Evolutionary conservation across 306 rosid species (phyloP).

Genomic region (Parietaria judaica): DNA sequence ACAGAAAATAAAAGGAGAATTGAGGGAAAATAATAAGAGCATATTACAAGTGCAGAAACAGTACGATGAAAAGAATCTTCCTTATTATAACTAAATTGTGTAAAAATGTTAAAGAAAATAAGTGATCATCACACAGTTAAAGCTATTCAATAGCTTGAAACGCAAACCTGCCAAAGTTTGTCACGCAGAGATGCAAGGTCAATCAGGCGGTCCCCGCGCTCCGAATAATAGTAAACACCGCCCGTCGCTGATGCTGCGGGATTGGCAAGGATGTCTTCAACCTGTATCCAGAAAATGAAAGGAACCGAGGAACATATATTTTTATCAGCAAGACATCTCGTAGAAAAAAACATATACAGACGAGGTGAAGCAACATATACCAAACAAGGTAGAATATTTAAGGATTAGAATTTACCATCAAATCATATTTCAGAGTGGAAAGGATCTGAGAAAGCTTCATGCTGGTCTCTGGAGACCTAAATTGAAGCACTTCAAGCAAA

Average conservation of each 20-base stretch:
- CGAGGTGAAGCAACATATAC: neutral
- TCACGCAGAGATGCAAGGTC: constrained; percentile 76
- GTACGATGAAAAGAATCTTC: too few species aligned
- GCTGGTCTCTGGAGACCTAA: constrained; percentile 71
- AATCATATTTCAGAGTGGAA: constrained; percentile 52
- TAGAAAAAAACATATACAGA: neutral
- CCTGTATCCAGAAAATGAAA: constrained; percentile 34
- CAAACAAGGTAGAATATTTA: neutral
- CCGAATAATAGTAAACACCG: constrained; percentile 84
- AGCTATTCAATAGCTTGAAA: constrained; percentile 10
- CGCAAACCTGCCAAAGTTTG: constrained; percentile 89
- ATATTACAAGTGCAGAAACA: too few species aligned
- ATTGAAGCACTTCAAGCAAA: constrained; percentile 89
- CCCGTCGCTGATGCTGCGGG: constrained; percentile 75
- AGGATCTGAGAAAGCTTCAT: constrained; percentile 53
- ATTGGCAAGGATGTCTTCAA: constrained; percentile 63
- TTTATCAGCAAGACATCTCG: constrained; percentile 4
- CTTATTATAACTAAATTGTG: too few species aligned
- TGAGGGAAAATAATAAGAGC: neutral
- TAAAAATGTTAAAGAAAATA: neutral
- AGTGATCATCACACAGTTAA: neutral
- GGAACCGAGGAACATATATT: neutral
- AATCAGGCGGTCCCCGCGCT: constrained; percentile 90
- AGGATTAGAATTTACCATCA: constrained; percentile 49
- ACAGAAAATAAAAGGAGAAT: constrained; percentile 16